Percentiles rank a stretch among this genome's conserved stretches.
Evolutionary conservation across 495 filamentous ascomycete genomes (phyloP).

Genomic region (Aspergillus sclerotiicarbonarius): DNA sequence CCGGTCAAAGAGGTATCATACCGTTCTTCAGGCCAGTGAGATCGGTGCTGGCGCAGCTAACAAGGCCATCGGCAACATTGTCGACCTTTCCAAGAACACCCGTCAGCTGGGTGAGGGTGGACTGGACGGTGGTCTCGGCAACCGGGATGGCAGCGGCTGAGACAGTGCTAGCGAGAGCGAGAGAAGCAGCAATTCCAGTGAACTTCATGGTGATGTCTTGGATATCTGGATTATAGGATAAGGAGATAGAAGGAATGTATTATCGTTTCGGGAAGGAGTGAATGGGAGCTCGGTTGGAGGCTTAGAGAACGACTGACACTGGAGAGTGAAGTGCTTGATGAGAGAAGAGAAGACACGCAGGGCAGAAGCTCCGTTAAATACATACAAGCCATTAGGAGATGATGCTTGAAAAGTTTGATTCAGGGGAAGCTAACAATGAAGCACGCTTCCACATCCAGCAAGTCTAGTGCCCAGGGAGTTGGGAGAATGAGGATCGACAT

Average conservation of each 20-base stretch:
- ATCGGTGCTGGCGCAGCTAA: constrained; percentile 4
- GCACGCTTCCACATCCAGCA: background rate
- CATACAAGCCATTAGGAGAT: background rate
- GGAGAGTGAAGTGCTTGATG: constrained; percentile 24
- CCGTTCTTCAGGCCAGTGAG: background rate
- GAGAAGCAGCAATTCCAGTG: constrained; percentile 31
- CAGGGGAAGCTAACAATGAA: background rate
- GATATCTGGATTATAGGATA: constrained; percentile 8
- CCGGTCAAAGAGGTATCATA: constrained; percentile 3
- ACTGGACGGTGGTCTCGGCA: constrained; percentile 10
- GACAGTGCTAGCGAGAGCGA: constrained; percentile 26
- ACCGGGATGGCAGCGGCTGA: constrained; percentile 24
- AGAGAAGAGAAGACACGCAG: constrained; percentile 8
- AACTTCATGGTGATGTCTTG: constrained; percentile 38
- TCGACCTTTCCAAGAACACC: constrained; percentile 16
- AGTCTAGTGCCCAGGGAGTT: background rate
- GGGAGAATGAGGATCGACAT: background rate
- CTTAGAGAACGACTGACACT: constrained; percentile 22
- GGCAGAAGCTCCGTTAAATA: constrained; percentile 25
- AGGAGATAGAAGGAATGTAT: constrained; percentile 7
- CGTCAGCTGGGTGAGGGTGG: constrained; percentile 10
- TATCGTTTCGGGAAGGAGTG: constrained; percentile 21
- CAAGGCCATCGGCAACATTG: constrained; percentile 4
- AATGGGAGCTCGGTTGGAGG: constrained; percentile 14
- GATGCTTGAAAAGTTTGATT: background rate